Conservation (phyloP, 2,329 filamentous ascomycete genomes). For the Dactylellina parvicollis region DNA sequence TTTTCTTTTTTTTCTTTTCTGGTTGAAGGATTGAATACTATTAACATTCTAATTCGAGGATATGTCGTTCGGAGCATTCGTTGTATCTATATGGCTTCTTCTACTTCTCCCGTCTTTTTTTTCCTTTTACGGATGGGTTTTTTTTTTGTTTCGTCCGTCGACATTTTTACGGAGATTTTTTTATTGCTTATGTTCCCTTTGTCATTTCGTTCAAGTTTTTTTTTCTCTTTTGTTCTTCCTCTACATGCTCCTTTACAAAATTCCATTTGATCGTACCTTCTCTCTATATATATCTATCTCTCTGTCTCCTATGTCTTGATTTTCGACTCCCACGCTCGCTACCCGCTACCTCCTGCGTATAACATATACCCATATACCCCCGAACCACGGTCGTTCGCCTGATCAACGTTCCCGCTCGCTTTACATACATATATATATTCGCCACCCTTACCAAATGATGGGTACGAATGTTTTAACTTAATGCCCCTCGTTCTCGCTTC, state of each 20-base stretch:
- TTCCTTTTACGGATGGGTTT: slow-evolving; percentile 37
- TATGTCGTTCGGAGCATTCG: slow-evolving; percentile 52
- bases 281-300: too few species aligned
- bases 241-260: too few species aligned
- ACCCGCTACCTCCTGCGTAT: too few species aligned
- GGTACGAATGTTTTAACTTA: background rate
- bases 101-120: slow-evolving; percentile 48
- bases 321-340: too few species aligned
- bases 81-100: slow-evolving; percentile 54
- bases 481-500: background rate
- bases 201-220: too few species aligned
- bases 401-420: too few species aligned
- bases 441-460: too few species aligned
- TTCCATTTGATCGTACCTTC: too few species aligned
- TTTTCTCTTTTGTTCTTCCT: too few species aligned
- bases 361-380: background rate
- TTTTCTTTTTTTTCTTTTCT: slow-evolving; percentile 13
- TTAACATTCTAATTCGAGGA: slow-evolving; percentile 48
- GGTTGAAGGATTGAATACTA: background rate
- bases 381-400: background rate
- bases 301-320: too few species aligned
- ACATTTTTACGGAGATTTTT: too few species aligned
- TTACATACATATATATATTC: too few species aligned
- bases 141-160: slow-evolving; percentile 36
- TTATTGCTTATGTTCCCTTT: slow-evolving; percentile 17